Conservation (phyloP, 768 basidiomycete species). For the Myochromella boudieri region DNA sequence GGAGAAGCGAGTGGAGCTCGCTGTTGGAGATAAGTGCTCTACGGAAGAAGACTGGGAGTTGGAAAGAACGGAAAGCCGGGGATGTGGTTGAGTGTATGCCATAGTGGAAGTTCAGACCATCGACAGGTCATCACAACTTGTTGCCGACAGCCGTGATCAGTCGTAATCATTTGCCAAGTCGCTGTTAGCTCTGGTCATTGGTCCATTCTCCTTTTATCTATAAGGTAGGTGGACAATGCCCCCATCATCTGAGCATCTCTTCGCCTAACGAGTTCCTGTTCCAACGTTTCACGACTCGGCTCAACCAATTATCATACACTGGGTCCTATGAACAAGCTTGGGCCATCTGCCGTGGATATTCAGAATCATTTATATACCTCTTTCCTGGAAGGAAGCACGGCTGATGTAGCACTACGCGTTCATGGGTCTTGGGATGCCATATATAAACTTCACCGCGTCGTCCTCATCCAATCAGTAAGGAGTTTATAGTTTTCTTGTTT, state of each 20-base stretch:
- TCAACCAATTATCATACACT: no score
- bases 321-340: slow-evolving; percentile 27
- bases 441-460: slow-evolving; percentile 81
- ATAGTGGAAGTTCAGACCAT: slow-evolving; percentile 24
- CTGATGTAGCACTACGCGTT: slow-evolving; percentile 77
- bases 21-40: slow-evolving; percentile 56
- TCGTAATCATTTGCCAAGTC: neutral
- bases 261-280: no score
- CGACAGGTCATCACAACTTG: no score
- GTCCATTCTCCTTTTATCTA: no score
- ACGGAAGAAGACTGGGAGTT: slow-evolving; percentile 53
- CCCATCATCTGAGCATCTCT: slow-evolving; percentile 3
- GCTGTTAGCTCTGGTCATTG: no score
- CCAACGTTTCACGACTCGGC: no score
- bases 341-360: slow-evolving; percentile 52
- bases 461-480: slow-evolving; percentile 85
- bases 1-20: slow-evolving; percentile 69
- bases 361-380: slow-evolving; percentile 77
- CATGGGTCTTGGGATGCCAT: slow-evolving; percentile 64
- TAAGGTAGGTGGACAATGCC: neutral
- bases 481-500: neutral
- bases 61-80: slow-evolving; percentile 69
- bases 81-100: slow-evolving; percentile 62
- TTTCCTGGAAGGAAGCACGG: slow-evolving; percentile 68
- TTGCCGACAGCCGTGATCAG: neutral